phyloP scores from a whole-genome alignment of 1,284 basidiomycete species.

The Tremellales sp. region DNA sequence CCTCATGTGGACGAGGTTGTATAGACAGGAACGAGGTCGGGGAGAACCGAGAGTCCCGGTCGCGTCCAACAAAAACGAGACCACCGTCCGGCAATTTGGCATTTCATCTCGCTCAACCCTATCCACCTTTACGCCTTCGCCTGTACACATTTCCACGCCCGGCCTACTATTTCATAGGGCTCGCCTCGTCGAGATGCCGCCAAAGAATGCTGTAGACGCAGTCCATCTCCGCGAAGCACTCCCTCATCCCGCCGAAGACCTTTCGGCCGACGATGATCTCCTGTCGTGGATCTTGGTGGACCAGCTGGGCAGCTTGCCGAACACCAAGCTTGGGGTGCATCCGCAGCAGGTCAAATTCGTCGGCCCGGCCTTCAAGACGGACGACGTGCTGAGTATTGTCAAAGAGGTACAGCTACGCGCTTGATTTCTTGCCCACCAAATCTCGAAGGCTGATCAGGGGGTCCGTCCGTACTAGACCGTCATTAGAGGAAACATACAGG shows the following conservation, averaged over 20 bases:
- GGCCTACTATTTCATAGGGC: background rate
- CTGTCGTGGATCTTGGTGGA: conserved; percentile 47
- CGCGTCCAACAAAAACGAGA: too few species aligned
- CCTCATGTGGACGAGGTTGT: conserved; percentile 18
- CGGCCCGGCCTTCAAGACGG: conserved; percentile 34
- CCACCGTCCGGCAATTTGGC: too few species aligned
- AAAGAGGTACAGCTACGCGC: conserved; percentile 26
- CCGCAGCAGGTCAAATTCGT: conserved; percentile 46
- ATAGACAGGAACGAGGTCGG: too few species aligned
- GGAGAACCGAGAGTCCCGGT: too few species aligned
- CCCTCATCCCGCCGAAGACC: conserved; percentile 42
- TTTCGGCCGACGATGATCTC: conserved; percentile 47
- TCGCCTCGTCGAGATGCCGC: background rate
- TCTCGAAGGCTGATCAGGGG: background rate
- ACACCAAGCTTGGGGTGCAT: conserved; percentile 43
- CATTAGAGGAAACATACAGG: conserved; percentile 22
- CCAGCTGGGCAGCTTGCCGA: conserved; percentile 39
- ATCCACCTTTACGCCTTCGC: too few species aligned
- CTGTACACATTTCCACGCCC: too few species aligned
- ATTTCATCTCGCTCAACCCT: too few species aligned
- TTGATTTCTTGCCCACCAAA: too few species aligned
- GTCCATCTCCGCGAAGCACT: conserved; percentile 11
- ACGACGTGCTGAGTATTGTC: conserved; percentile 35
- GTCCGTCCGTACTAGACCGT: conserved; percentile 15
- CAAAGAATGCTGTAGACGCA: too few species aligned